Evolutionary conservation across 768 basidiomycete species (phyloP), one percentile per base, ranked within the genome.

Genomic region (Pleurotus cornucopiae): DNA sequence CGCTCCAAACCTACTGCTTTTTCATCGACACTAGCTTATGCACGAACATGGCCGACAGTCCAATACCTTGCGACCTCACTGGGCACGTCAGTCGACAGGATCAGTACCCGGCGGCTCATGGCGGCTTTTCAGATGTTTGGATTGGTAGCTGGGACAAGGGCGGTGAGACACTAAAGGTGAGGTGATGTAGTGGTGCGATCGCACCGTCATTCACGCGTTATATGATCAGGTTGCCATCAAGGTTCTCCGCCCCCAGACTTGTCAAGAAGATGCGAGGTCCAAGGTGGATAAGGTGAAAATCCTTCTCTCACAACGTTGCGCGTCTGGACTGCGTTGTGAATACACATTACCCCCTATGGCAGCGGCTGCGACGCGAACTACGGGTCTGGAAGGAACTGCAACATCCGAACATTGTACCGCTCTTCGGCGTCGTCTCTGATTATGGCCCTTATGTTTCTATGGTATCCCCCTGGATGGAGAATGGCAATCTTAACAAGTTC

Each of bases 361-460:
- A 62, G 61, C 51, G 58, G 20, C 47, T 62, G 23, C 49, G 61
- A 14, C 58, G 58, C 11, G 71, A 73, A 53, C 60, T 72, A 34
- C 51, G 54, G 6, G 55, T 70, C 5, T 72, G 71, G 71, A 46
- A 62, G 40, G 51, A 26, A n/a, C 64, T 72, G 9, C 46, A 60
- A 1, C 71, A 73, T 55, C 47, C 16, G 16, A 72, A 72, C 25
- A 46, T 72, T 5, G 30, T 73, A 16, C 67, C 67, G 14, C 58
- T 72, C 0, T 65, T 62, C 4, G 70, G 71, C 14, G 63, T 60
- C 7, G 58, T 64, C 18, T 54, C 18, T 1, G 65, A 54, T 30
- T 72, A 65, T 54, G 72, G 72, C 2, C 64, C 62, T 2, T 65
- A 66, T 49, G 45, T 58, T 2, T 69, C 72, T 1, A 70, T 71